Evolutionary conservation across 2,329 filamentous ascomycete species (phyloP), one percentile per base, ranked within the genome.

Genomic region (Laburnicola sp.): DNA sequence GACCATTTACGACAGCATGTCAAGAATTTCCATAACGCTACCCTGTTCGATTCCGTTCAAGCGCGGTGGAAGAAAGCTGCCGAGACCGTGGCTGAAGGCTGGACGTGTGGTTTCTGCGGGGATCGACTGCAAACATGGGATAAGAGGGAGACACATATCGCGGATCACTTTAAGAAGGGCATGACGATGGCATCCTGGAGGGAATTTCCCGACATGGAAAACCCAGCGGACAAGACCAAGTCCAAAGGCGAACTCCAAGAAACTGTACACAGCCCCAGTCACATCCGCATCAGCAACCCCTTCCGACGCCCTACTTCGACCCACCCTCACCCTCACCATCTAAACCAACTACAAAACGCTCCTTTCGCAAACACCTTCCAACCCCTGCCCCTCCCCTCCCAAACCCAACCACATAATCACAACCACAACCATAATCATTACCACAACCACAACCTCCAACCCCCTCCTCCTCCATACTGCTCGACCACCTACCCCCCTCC

Each of bases 1-100:
- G 68, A 71, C 35, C 68, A 71, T 32, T 59, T 71, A 2, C 54
- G 68, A 4, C 68, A 71, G 41, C 68, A 71, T 28, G 59, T 68
- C 10, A 68, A 60, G 32, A 71, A 70, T 38, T 71, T 69, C 43
- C 69, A 71, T 43, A 58, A 55, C 28, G 52, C 59, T 0, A 57
- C 56, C 1, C 36, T 72, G 0, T 49, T 49, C 2, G 66, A 68
- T n/a, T 28, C 58, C 3, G 60, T 63, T 2, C 58, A 66, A 39
- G 57, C 63, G n/a, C 45, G 57, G 6, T 72, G 68, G 68, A 67
- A 68, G 45, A 62, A 35, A 35, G 58, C 53, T 10, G 56, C 53
- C 0, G 50, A 55, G 22, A 34, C 51, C 6, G 55, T 50, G 2
- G 27, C 48, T 9, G 57, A 64, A 22, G 56, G 51, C 6, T 71